phyloP scores from a whole-genome alignment of 228 moss, liverwort and hornwort genomes.

The Sphagnum magellanicum region DNA sequence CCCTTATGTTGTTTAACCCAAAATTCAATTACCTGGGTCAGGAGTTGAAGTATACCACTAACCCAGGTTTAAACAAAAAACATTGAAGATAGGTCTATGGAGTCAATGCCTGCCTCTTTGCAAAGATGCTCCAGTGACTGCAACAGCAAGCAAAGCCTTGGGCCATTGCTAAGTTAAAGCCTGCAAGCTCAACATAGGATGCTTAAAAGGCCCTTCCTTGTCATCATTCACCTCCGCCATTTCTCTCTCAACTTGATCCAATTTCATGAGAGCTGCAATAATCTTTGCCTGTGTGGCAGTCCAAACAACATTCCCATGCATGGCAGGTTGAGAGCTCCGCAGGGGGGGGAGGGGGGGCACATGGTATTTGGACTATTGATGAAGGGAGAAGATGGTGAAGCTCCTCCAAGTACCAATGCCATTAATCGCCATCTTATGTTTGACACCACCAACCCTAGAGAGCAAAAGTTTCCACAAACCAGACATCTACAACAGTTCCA shows the following conservation, averaged over 20 bases:
- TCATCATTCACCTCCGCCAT: conserved; percentile 13
- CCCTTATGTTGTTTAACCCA: too few relatives aligned
- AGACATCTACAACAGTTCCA: too few relatives aligned
- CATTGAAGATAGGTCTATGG: conserved; percentile 16
- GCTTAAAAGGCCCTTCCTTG: conserved; percentile 36
- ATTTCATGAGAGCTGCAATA: conserved; percentile 31
- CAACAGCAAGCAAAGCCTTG: conserved; percentile 66
- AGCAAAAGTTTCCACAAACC: too few relatives aligned
- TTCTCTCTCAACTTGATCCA: conserved; percentile 20
- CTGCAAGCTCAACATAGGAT: conserved; percentile 77
- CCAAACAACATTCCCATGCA: conserved; percentile 25
- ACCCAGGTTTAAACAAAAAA: conserved; percentile 2
- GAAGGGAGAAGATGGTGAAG: too few relatives aligned
- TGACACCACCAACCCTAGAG: too few relatives aligned
- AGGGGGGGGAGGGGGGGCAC: too few relatives aligned
- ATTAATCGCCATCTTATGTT: too few relatives aligned
- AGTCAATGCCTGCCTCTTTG: conserved; percentile 96
- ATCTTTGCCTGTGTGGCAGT: conserved; percentile 29
- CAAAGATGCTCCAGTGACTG: conserved; percentile 70
- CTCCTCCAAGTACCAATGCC: too few relatives aligned
- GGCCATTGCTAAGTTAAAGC: conserved; percentile 48
- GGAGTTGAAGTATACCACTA: too few relatives aligned
- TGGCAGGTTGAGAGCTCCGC: conserved; percentile 2
- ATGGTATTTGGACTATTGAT: too few relatives aligned
- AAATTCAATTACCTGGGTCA: too few relatives aligned